phyloP scores from a whole-genome alignment of 2,329 filamentous ascomycete genomes.

The Aureobasidium melanogenum region DNA sequence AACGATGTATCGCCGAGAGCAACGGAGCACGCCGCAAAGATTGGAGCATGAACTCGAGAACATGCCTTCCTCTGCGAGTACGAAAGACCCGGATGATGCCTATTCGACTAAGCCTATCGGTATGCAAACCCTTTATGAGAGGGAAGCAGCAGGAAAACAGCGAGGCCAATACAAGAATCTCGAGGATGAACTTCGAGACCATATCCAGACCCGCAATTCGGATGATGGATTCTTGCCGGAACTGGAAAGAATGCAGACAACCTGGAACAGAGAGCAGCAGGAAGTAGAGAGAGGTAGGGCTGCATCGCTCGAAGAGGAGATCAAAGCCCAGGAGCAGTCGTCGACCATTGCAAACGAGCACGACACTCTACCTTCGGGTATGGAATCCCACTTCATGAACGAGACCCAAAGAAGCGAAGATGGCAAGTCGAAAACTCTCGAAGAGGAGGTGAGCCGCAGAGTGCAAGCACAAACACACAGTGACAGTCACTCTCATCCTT shows the following conservation, averaged over 20 bases:
- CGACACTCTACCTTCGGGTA: not conserved
- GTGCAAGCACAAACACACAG: not conserved
- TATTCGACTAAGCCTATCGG: slow-evolving; percentile 13
- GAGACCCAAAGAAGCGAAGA: not conserved
- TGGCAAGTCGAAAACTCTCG: not conserved
- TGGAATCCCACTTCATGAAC: slow-evolving; percentile 12
- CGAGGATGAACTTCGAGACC: slow-evolving; percentile 8
- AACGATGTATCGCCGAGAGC: slow-evolving; percentile 39
- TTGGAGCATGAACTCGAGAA: slow-evolving; percentile 15
- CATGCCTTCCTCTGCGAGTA: not conserved
- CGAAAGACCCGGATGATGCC: not conserved
- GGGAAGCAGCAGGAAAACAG: not conserved
- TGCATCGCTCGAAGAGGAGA: slow-evolving; percentile 8
- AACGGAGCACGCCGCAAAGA: not conserved
- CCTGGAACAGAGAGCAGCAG: slow-evolving; percentile 1
- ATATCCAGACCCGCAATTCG: not conserved
- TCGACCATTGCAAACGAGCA: not conserved
- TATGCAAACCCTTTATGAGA: slow-evolving; percentile 13
- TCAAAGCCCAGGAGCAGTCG: not conserved
- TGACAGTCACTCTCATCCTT: slow-evolving; percentile 13
- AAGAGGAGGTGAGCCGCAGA: slow-evolving; percentile 1
- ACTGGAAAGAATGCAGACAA: slow-evolving; percentile 11
- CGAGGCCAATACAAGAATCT: not conserved
- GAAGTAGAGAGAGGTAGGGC: not conserved
- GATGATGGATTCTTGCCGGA: not conserved